Evolutionary conservation across 345 rosid genomes (phyloP).

Genomic region (Sonneratia caseolaris): DNA sequence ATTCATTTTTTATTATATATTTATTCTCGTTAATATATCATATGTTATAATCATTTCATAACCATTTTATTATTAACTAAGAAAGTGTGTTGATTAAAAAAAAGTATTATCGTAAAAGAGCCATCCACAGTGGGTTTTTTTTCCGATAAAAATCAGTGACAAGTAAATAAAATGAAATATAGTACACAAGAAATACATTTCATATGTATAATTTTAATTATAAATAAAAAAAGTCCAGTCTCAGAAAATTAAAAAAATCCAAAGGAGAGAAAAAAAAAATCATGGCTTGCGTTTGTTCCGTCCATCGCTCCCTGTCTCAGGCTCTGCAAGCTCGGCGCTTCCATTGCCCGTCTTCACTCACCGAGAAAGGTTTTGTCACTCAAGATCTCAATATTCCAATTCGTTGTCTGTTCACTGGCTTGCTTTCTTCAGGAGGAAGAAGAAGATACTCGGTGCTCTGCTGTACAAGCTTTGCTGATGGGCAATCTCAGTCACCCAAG

Average conservation of each 20-base stretch:
- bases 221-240: background rate
- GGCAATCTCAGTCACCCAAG: background rate
- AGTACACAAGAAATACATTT: background rate
- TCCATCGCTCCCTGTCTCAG: background rate
- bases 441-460: background rate
- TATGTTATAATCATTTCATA: too few species aligned
- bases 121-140: too few species aligned
- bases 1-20: too few species aligned
- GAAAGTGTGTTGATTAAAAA: background rate
- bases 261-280: background rate
- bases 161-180: background rate
- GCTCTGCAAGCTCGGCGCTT: conserved; percentile 1
- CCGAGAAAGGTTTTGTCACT: background rate
- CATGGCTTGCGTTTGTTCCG: background rate
- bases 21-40: too few species aligned
- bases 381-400: background rate
- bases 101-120: background rate
- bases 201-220: background rate
- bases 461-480: background rate
- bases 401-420: background rate
- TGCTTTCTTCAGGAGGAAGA: background rate
- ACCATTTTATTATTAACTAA: background rate
- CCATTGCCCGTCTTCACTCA: background rate
- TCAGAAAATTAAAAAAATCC: background rate
- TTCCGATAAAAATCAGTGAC: background rate